Percentiles rank a stretch among this genome's conserved stretches.
These are phyloP conservation scores for Tetragonia tetragonoides DNA, from an alignment of 148 eudicot genomes.

Conservation along the genomic window DNA sequence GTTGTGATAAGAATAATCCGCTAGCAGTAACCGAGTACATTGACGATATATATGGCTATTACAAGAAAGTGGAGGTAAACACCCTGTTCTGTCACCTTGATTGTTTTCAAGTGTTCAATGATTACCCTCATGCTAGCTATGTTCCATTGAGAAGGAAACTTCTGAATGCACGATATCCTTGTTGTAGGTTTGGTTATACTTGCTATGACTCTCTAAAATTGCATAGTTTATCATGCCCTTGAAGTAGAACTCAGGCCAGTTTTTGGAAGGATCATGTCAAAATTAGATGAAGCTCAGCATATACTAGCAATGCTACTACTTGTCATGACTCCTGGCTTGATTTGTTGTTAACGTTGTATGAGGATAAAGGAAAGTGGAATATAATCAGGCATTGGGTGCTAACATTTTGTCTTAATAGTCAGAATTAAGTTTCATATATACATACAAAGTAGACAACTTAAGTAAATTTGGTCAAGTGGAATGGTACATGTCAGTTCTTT, in stretches of 20 bases:
- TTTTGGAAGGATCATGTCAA: not conserved
- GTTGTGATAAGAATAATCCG: constrained; percentile 52
- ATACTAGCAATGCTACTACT: not conserved
- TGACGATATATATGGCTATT: constrained; percentile 64
- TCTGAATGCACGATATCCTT: not conserved
- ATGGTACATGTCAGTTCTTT: not conserved
- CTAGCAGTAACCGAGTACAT: constrained; percentile 71
- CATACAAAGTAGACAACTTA: too few relatives aligned
- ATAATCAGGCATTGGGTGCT: too few relatives aligned
- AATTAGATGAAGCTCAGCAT: not conserved
- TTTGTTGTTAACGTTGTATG: too few relatives aligned
- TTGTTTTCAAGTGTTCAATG: not conserved
- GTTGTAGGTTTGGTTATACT: not conserved
- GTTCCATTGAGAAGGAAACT: not conserved
- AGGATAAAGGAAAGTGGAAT: too few relatives aligned
- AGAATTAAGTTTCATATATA: too few relatives aligned
- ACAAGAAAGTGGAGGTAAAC: constrained; percentile 67
- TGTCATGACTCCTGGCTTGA: not conserved
- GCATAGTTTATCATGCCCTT: not conserved
- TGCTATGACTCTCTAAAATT: not conserved
- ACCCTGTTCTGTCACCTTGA: not conserved
- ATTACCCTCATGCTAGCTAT: not conserved
- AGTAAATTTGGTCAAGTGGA: not conserved
- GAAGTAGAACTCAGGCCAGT: not conserved
- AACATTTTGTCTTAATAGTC: too few relatives aligned